Base-by-base conservation (phyloP, 306 rosid species). In the Cucurbita moschata region DNA sequence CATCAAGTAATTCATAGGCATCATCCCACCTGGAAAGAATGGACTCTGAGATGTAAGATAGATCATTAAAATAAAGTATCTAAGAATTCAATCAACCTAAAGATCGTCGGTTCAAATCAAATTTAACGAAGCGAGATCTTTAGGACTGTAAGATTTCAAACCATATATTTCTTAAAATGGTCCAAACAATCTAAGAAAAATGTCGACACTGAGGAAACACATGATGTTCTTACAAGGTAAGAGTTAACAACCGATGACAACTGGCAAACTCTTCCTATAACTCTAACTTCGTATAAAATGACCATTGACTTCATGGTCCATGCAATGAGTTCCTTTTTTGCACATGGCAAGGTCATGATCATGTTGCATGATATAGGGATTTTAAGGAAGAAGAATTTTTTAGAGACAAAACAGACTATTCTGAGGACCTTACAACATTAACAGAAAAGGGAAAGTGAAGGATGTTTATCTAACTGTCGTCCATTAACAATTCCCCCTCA, bases 1-100 rank as follows among this genome's bases (percentile, higher is more conserved):
- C 96, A 75, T 91, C 81, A 54, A 95, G 84, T 75, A 95, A 84
- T 79, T 83, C 81, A 80, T 80, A 76, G 83, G 96, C 96, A 79
- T 86, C 87, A 72, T 85, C 88, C 87, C 77, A 85, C 85, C 97
- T 91, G 88, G 78, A 83, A 70, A 82, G 74, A 72, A 79, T 83
- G 63, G 76, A 76, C 67, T 71, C 55, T 53, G 50, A 72, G 67
- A 82, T 75, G 56, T 75, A 73, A 83, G 82, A 62, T 38, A 76
- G 69, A 73, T 21, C 23, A 44, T 47, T n/a, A 6, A 59, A 54
- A 42, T 6, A 59, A 54, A 63, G 47, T n/a, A 11, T 37, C 47
- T 30, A 30, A 18, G 16, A 51, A 74, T 6, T 74, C 69, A 30
- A 74, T 74, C 10, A 60, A 61, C 54, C 23, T 19, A 37, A 46